These are phyloP conservation scores for Acanthamoeba sp. DNA, from an alignment of 208 protist genomes.

Conservation along the genomic window DNA sequence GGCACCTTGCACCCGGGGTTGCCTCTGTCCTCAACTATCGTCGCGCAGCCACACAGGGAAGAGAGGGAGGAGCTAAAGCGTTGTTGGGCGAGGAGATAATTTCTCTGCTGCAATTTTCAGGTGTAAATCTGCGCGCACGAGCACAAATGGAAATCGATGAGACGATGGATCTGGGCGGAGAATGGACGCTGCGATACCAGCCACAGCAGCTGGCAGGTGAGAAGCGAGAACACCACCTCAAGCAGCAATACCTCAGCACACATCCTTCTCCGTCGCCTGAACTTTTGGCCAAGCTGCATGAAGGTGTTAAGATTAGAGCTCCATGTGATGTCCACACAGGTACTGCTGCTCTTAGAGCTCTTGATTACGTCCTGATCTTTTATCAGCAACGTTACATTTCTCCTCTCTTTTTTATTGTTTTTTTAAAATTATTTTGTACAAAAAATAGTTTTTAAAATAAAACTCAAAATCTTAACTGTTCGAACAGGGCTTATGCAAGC, in stretches of 20 bases:
- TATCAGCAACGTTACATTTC: too few species aligned
- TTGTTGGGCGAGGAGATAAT: too few species aligned
- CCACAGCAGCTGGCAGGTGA: slow-evolving; percentile 26
- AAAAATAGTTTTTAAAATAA: neutral
- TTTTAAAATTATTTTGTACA: neutral
- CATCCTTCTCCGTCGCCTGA: neutral
- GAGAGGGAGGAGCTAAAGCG: neutral
- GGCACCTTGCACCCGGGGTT: neutral
- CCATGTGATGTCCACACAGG: slow-evolving; percentile 2
- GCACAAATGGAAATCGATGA: neutral
- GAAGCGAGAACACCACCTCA: slow-evolving; percentile 21
- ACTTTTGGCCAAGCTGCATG: slow-evolving; percentile 7
- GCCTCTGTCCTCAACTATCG: too few species aligned
- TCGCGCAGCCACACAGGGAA: too few species aligned
- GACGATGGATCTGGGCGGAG: slow-evolving; percentile 15
- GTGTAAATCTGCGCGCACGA: fast-evolving
- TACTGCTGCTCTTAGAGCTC: too few species aligned
- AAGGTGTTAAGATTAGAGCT: neutral
- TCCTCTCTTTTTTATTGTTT: too few species aligned
- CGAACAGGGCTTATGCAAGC: slow-evolving; percentile 24
- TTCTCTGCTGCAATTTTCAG: too few species aligned
- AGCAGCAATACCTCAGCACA: slow-evolving; percentile 9
- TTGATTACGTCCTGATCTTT: too few species aligned
- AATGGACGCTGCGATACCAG: slow-evolving; percentile 17
- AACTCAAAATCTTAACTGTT: neutral